Conservation (phyloP, 768 basidiomycete genomes). For the Rubroboletus pulcherrimus region DNA sequence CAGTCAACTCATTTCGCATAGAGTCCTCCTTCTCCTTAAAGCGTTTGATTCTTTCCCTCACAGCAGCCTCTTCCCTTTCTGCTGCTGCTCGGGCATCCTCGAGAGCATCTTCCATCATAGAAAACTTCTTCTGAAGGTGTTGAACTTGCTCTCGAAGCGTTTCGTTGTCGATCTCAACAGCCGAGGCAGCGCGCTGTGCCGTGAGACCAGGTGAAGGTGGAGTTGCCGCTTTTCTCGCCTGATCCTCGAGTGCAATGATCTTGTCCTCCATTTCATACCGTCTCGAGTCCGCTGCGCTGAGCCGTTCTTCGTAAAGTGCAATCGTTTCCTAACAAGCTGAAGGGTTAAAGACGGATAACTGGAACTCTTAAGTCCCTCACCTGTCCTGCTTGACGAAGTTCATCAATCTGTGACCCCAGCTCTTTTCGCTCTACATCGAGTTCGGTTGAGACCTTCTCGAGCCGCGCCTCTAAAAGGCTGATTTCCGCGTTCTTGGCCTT, state of each 20-base stretch:
- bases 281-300: conserved; percentile 64
- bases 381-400: conserved; percentile 85
- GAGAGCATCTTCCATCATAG: conserved; percentile 75
- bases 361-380: conserved; percentile 36
- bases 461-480: conserved; percentile 44
- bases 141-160: conserved; percentile 84
- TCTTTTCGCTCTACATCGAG: conserved; percentile 61
- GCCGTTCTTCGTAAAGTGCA: conserved; percentile 87
- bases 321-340: conserved; percentile 72
- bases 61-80: conserved; percentile 67
- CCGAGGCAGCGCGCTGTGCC: conserved; percentile 52
- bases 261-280: conserved; percentile 77
- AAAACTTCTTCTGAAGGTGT: conserved; percentile 77
- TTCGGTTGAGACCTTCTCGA: conserved; percentile 44
- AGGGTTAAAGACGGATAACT: background rate
- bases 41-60: conserved; percentile 61
- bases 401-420: conserved; percentile 70
- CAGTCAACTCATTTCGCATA: conserved; percentile 66
- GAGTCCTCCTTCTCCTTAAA: conserved; percentile 71
- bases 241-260: conserved; percentile 55
- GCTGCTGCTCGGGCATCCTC: conserved; percentile 69
- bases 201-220: conserved; percentile 34
- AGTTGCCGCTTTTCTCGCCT: conserved; percentile 31
- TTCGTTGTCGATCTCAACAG: conserved; percentile 93
- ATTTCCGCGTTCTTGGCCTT: conserved; percentile 62